Conservation (phyloP, 1,284 basidiomycete species). For the Butyriboletus regius region DNA sequence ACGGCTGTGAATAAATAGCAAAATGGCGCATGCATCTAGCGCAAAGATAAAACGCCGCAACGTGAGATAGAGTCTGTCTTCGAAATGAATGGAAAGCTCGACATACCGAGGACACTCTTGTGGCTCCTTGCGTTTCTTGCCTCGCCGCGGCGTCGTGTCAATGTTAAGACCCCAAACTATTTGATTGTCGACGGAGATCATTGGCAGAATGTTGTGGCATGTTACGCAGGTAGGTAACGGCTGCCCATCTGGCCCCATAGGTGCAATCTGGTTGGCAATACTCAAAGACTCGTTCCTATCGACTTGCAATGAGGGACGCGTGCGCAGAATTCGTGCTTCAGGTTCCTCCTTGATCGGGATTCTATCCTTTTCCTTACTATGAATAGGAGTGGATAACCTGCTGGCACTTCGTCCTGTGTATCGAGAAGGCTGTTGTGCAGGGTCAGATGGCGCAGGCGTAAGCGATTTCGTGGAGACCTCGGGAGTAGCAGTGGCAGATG, state of each 20-base stretch:
- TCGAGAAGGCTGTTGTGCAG: constrained; percentile 13
- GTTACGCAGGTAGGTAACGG: constrained; percentile 58
- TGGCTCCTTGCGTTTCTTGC: constrained; percentile 52
- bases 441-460: constrained; percentile 24
- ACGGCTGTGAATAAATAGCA: constrained; percentile 61
- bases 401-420: constrained; percentile 20
- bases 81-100: constrained; percentile 15
- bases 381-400: constrained; percentile 28
- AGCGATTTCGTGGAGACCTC: constrained; percentile 20
- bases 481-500: constrained; percentile 28
- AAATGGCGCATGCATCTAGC: constrained; percentile 66
- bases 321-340: constrained; percentile 44
- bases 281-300: constrained; percentile 34
- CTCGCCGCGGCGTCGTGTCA: constrained; percentile 39
- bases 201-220: constrained; percentile 59
- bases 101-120: constrained; percentile 67
- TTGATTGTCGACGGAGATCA: constrained; percentile 63
- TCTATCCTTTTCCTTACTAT: constrained; percentile 36
- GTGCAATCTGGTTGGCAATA: constrained; percentile 36
- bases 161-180: constrained; percentile 62
- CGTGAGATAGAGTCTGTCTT: constrained; percentile 15
- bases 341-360: constrained; percentile 44
- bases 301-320: constrained; percentile 36
- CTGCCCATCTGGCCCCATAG: constrained; percentile 49
- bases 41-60: constrained; percentile 10